Base-by-base conservation (phyloP, 73 alveolate species). In the Loxodes magnus region DNA sequence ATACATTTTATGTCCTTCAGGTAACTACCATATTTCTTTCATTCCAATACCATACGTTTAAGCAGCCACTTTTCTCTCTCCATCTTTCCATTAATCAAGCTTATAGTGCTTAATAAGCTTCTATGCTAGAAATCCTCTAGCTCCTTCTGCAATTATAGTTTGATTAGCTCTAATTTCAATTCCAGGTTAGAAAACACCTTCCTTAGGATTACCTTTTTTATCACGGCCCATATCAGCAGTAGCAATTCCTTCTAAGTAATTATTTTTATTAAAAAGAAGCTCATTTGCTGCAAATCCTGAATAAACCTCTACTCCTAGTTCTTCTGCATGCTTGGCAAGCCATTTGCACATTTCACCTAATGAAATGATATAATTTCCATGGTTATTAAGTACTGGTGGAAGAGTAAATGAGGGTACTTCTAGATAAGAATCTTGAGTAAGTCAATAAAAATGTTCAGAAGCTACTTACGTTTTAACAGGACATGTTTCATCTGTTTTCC, bases 121-220 rank as follows among this genome's bases (percentile, higher is more conserved):
- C 28, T 74, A 84, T n/a, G 90, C 53, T 17, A 90, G 59, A 29
- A 94, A 82, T 29, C 98, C 98, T 41, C 97, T 37, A 56, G 91
- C 76, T 38, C 98, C 98, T 81, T 90, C 98, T 9, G 95, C 80
- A 17, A 90, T 49, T 27, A 90, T 70, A 7, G 97, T 90, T 64
- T 90, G 81, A 67, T 87, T 90, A 26, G 94, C 98, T 14, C 54
- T 67, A 20, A 75, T 43, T 22, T 71, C 50, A 16, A 68, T 49
- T 16, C 90, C 90, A 22, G 90, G 79, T 31, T 51, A 31, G 36
- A 36, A 75, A 16, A n/a, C n/a, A n/a, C 41, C 48, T 31, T 58
- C 79, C 48, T 68, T 75, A 12, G 36, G 39, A 21, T 67, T 23
- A n/a, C 96, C 96, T 53, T 79, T 79, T 43, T 84, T 84, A 9